Evolutionary conservation across 805 yeast genomes (phyloP).

Genomic region (Clavispora vitiphila): DNA sequence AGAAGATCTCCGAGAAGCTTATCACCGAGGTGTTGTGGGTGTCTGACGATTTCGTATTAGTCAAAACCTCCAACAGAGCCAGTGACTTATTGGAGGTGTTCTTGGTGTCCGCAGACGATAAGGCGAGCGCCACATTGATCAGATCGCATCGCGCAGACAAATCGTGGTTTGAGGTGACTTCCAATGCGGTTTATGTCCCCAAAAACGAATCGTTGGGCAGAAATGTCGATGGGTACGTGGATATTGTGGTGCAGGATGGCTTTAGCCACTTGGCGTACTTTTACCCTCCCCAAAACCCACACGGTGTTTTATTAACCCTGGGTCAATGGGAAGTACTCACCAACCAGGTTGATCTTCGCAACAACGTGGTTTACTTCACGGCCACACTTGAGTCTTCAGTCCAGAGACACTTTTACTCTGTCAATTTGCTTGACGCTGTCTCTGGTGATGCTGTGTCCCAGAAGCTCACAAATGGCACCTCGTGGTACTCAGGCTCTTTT

Average conservation of each 20-base stretch:
- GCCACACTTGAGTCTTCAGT: conserved; percentile 75
- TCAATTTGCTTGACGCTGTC: conserved; percentile 45
- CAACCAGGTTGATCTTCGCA: conserved; percentile 35
- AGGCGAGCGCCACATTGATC: conserved; percentile 28
- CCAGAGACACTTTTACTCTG: conserved; percentile 79
- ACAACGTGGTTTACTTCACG: conserved; percentile 50
- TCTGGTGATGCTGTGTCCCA: conserved; percentile 26
- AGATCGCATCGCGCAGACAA: conserved; percentile 45
- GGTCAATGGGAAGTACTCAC: conserved; percentile 85
- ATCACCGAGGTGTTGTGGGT: conserved; percentile 64
- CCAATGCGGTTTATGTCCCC: conserved; percentile 32
- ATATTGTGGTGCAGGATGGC: conserved; percentile 57
- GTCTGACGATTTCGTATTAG: conserved; percentile 40
- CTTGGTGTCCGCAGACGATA: conserved; percentile 28
- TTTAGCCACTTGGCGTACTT: conserved; percentile 80
- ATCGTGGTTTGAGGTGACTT: conserved; percentile 55
- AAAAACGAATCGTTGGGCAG: conserved; percentile 30
- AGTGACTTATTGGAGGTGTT: conserved; percentile 53
- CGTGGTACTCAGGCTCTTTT: conserved; percentile 68
- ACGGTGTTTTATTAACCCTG: conserved; percentile 47
- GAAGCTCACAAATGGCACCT: conserved; percentile 44
- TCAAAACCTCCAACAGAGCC: conserved; percentile 60
- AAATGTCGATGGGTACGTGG: conserved; percentile 65
- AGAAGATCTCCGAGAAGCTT: conserved; percentile 22
- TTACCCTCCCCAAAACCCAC: conserved; percentile 52